Evolutionary conservation across 75 land plant genomes (phyloP).

Genomic region (Sequoiadendron giganteum): DNA sequence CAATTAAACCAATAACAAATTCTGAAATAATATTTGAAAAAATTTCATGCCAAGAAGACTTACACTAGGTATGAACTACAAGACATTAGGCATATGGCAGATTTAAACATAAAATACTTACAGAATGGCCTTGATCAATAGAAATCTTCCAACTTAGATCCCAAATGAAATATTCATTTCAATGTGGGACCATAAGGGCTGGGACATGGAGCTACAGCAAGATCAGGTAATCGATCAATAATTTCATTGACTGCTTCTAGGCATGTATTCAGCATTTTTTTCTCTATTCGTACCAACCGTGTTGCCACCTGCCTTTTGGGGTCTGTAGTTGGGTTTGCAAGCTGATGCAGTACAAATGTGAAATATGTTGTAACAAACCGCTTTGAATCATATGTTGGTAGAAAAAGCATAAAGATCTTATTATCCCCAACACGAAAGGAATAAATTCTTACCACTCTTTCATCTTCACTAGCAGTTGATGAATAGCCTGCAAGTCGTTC

Average conservation of each 20-base stretch:
- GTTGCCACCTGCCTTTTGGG: slow-evolving; percentile 87
- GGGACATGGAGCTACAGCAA: slow-evolving; percentile 75
- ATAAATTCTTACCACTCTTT: slow-evolving; percentile 49
- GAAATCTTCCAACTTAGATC: neutral
- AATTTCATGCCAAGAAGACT: neutral
- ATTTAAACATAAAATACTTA: neutral
- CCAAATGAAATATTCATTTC: slow-evolving; percentile 27
- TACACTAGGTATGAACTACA: neutral
- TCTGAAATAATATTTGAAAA: neutral
- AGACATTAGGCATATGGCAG: neutral
- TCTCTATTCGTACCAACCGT: slow-evolving; percentile 79
- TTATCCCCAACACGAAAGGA: neutral
- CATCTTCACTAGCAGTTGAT: slow-evolving; percentile 68
- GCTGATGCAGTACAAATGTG: slow-evolving; percentile 31
- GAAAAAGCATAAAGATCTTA: neutral
- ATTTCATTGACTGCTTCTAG: slow-evolving; percentile 58
- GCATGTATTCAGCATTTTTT: slow-evolving; percentile 74
- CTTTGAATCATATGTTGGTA: neutral
- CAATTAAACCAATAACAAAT: neutral
- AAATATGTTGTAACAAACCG: neutral
- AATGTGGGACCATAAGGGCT: slow-evolving; percentile 74
- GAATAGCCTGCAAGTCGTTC: slow-evolving; percentile 70
- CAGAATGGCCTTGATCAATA: neutral
- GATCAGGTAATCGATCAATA: slow-evolving; percentile 68
- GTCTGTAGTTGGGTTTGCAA: slow-evolving; percentile 52